A percentile compares a stretch with the other conserved stretches of the same genome.
These are phyloP conservation scores for Rachicladosporium sp. DNA, from an alignment of 2,329 filamentous ascomycete genomes.

Conservation along the genomic window DNA sequence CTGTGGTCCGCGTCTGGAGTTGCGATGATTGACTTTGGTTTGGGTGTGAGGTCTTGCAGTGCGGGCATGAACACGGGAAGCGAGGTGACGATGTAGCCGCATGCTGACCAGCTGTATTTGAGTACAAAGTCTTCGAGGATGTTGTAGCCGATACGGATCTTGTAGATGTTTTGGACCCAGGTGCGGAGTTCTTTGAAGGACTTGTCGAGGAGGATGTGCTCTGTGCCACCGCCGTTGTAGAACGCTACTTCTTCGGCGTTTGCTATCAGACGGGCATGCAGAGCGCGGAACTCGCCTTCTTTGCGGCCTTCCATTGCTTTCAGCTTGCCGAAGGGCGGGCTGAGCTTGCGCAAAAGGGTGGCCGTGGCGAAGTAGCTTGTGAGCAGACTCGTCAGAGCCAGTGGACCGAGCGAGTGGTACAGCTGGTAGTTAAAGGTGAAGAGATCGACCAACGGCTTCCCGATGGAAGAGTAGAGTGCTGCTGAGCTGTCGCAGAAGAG, in stretches of 20 bases:
- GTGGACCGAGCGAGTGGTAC: slow-evolving; percentile 76
- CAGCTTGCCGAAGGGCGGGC: slow-evolving; percentile 90
- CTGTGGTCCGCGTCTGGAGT: slow-evolving; percentile 14
- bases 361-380: slow-evolving; percentile 93
- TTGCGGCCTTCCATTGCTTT: slow-evolving; percentile 92
- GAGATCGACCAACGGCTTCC: slow-evolving; percentile 95
- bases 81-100: slow-evolving; percentile 87
- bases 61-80: slow-evolving; percentile 88
- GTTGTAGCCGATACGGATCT: slow-evolving; percentile 94
- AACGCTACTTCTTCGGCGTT: slow-evolving; percentile 98
- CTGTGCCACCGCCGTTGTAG: slow-evolving; percentile 89
- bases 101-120: slow-evolving; percentile 97
- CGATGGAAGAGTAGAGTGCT: slow-evolving; percentile 85
- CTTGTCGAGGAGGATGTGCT: slow-evolving; percentile 80
- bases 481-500: slow-evolving; percentile 89
- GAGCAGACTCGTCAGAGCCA: slow-evolving; percentile 74
- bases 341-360: slow-evolving; percentile 73
- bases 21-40: slow-evolving; percentile 4
- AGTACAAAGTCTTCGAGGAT: slow-evolving; percentile 97
- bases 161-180: slow-evolving; percentile 98
- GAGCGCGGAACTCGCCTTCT: slow-evolving; percentile 84
- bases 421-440: slow-evolving; percentile 98
- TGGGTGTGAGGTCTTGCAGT: slow-evolving; percentile 67
- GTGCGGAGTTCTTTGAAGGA: slow-evolving; percentile 86
- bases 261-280: slow-evolving; percentile 84